A percentile compares a stretch with the other conserved stretches of the same genome.
Evolutionary conservation across 768 basidiomycete species (phyloP).

Genomic region (Agaricus subrufescens): DNA sequence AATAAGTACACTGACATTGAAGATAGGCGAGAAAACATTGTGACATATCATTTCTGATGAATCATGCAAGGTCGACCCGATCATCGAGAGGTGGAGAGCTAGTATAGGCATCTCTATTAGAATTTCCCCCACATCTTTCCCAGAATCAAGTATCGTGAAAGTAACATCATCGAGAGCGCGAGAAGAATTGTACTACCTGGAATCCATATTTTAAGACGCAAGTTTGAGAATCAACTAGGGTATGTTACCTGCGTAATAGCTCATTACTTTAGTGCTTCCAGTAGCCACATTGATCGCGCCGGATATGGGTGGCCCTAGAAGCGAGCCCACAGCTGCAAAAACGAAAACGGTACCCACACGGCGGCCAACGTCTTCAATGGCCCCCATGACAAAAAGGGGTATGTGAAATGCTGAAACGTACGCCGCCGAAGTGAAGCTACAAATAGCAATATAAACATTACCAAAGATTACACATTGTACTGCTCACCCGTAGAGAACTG

Average conservation of each 20-base stretch:
- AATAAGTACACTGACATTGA: no score
- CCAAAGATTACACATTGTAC: neutral
- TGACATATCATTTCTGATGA: no score
- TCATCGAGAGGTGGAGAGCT: neutral
- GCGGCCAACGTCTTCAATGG: conserved; percentile 49
- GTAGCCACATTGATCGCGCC: conserved; percentile 49
- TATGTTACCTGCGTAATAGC: conserved; percentile 44
- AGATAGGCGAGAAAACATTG: no score
- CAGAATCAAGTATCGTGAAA: conserved; percentile 35
- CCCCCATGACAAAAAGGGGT: conserved; percentile 48
- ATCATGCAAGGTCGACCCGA: no score
- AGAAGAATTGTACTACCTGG: conserved; percentile 29
- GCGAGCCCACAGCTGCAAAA: conserved; percentile 46
- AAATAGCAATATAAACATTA: neutral
- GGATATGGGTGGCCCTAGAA: conserved; percentile 60
- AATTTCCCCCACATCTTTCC: conserved; percentile 36
- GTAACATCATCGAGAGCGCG: conserved; percentile 34
- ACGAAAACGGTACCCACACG: conserved; percentile 53
- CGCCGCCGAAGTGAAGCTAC: conserved; percentile 44
- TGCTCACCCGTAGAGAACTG: conserved; percentile 54
- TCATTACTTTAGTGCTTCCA: conserved; percentile 38
- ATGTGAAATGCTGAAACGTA: conserved; percentile 42
- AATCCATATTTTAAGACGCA: neutral
- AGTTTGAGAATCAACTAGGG: neutral
- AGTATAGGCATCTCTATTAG: conserved; percentile 12